These are phyloP conservation scores for Xylaria venustula DNA, from an alignment of 495 filamentous ascomycete genomes.

Conservation along the genomic window DNA sequence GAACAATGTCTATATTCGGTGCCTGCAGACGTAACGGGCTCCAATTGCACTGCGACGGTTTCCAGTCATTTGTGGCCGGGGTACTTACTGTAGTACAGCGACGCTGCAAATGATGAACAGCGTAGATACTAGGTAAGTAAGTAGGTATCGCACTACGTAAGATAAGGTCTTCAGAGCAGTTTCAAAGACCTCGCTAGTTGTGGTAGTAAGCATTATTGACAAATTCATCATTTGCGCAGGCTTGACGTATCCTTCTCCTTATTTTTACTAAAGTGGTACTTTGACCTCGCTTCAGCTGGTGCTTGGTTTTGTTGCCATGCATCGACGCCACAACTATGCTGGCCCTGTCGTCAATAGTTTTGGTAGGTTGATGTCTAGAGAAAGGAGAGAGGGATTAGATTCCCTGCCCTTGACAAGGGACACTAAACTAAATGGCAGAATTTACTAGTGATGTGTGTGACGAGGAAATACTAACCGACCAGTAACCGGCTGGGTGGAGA, in stretches of 20 bases:
- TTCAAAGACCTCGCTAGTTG: not conserved
- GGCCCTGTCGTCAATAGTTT: not conserved
- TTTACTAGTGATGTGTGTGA: no score
- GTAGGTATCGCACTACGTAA: no score
- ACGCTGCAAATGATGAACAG: no score
- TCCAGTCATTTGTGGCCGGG: no score
- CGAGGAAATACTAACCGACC: not conserved
- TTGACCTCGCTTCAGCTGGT: not conserved
- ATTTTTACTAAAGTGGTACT: constrained; percentile 2
- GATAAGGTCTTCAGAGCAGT: no score
- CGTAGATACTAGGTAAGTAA: no score
- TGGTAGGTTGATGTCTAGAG: not conserved
- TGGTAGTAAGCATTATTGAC: constrained; percentile 12
- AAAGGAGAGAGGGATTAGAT: not conserved
- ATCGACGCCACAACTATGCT: not conserved
- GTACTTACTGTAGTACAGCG: no score
- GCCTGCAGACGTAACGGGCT: no score
- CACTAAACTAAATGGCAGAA: no score
- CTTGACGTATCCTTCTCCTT: constrained; percentile 1
- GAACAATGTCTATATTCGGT: no score
- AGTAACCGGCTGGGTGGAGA: not conserved
- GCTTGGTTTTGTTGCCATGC: not conserved
- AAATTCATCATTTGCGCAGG: not conserved
- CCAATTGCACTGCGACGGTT: no score
- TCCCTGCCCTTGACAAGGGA: no score